Percentiles rank a stretch among this genome's conserved stretches.
Evolutionary conservation across 2,329 filamentous ascomycete genomes (phyloP).

Genomic region (Pyricularia pennisetigena): DNA sequence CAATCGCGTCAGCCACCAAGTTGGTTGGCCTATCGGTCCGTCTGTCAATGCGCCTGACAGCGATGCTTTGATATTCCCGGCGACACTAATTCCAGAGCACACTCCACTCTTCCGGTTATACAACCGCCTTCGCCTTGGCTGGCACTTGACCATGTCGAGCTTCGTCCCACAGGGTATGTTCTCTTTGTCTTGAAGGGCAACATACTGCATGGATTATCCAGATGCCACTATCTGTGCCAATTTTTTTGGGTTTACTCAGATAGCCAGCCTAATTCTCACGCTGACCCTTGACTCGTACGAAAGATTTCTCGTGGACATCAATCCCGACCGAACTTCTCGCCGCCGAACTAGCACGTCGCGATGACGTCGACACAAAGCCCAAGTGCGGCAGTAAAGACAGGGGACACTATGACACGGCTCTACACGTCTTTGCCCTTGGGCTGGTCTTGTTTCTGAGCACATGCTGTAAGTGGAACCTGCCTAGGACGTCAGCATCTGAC

Average conservation of each 20-base stretch:
- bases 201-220: background rate
- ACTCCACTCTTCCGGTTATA: background rate
- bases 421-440: slow-evolving; percentile 59
- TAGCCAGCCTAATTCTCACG: background rate
- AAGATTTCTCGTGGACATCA: slow-evolving; percentile 33
- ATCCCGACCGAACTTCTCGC: slow-evolving; percentile 41
- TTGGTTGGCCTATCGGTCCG: background rate
- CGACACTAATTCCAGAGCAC: background rate
- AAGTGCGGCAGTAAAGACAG: slow-evolving; percentile 41
- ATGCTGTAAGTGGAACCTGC: slow-evolving; percentile 5
- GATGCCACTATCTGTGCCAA: background rate
- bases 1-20: background rate
- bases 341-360: slow-evolving; percentile 41
- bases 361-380: slow-evolving; percentile 29
- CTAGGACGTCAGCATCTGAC: background rate
- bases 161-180: background rate
- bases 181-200: background rate
- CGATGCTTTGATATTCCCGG: background rate
- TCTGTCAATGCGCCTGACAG: background rate
- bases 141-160: background rate
- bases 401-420: slow-evolving; percentile 53
- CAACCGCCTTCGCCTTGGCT: background rate
- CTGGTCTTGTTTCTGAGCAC: slow-evolving; percentile 51
- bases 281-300: background rate
- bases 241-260: background rate